A percentile compares a stretch with the other conserved stretches of the same genome.
These are phyloP conservation scores for Moesziomyces globuligerus DNA, from an alignment of 1,284 basidiomycete genomes.

Conservation along the genomic window DNA sequence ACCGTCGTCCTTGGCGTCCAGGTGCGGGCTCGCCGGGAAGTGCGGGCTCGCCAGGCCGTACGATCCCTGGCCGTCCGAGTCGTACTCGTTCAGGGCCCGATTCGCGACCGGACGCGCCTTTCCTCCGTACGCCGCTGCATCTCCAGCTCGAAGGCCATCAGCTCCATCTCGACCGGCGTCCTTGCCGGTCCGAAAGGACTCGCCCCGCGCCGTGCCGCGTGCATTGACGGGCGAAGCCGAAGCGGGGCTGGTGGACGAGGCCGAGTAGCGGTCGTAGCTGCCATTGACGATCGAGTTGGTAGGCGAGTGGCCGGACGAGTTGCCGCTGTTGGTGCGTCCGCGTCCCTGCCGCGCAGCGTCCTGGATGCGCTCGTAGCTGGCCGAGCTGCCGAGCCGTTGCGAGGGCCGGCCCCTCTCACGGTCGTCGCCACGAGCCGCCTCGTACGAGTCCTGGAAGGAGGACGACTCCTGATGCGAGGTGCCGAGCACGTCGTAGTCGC, in stretches of 20 bases:
- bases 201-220: conserved; percentile 30
- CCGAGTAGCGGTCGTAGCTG: conserved; percentile 30
- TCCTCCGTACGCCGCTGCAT: conserved; percentile 43
- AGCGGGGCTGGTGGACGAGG: conserved; percentile 26
- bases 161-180: conserved; percentile 41
- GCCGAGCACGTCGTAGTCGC: conserved; percentile 36
- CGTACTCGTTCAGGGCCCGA: conserved; percentile 44
- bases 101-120: conserved; percentile 49
- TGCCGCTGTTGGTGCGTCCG: conserved; percentile 40
- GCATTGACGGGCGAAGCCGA: conserved; percentile 33
- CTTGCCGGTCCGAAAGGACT: conserved; percentile 49
- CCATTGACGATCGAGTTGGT: conserved; percentile 39
- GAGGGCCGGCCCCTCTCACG: conserved; percentile 52
- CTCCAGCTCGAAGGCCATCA: conserved; percentile 46
- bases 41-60: conserved; percentile 43
- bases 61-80: conserved; percentile 45
- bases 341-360: conserved; percentile 46
- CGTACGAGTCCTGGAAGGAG: conserved; percentile 35
- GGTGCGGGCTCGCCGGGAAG: conserved; percentile 47
- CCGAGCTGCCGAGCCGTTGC: conserved; percentile 53
- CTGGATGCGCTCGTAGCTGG: conserved; percentile 60
- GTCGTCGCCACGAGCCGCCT: conserved; percentile 33
- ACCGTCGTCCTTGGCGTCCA: conserved; percentile 33
- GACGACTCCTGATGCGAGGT: conserved; percentile 39
- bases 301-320: conserved; percentile 37